A percentile compares a stretch with the other conserved stretches of the same genome.
Conservation (phyloP, 192 early-diverging fungal species). For the Phlyctochytrium arcticum region DNA sequence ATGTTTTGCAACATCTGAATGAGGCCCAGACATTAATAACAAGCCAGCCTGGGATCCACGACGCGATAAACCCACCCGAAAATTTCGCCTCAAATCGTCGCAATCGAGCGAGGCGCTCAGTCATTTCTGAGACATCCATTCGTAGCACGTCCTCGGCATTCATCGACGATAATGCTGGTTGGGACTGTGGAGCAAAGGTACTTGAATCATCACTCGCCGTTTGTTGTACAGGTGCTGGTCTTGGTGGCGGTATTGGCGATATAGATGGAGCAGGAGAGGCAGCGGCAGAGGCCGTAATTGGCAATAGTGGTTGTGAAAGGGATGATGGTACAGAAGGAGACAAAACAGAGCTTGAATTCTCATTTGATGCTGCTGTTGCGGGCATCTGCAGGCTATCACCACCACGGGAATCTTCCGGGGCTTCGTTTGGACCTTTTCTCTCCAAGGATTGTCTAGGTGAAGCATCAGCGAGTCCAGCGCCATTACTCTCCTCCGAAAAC, state of each 20-base stretch:
- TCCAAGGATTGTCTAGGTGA: too few species aligned
- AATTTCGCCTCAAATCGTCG: conserved; percentile 29
- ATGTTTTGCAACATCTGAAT: conserved; percentile 30
- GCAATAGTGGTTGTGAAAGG: too few species aligned
- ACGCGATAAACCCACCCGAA: conserved; percentile 12
- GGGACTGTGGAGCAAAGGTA: background rate
- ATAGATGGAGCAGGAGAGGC: too few species aligned
- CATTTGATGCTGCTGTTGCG: background rate
- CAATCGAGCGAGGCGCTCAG: conserved; percentile 14
- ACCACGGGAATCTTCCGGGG: too few species aligned
- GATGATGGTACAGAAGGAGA: background rate
- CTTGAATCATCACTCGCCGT: background rate
- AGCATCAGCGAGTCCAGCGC: too few species aligned
- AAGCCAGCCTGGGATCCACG: background rate
- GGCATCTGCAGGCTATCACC: background rate
- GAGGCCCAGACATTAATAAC: background rate
- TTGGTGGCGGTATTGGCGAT: too few species aligned
- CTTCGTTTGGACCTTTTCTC: too few species aligned
- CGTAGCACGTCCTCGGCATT: conserved; percentile 9
- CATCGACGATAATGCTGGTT: conserved; percentile 21
- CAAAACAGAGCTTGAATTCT: background rate
- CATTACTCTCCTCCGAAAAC: conserved; percentile 3
- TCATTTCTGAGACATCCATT: conserved; percentile 19
- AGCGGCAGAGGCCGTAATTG: background rate
- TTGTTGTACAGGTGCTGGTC: too few species aligned